phyloP scores from a whole-genome alignment of 495 filamentous ascomycete species.

The Xylaria nigripes region DNA sequence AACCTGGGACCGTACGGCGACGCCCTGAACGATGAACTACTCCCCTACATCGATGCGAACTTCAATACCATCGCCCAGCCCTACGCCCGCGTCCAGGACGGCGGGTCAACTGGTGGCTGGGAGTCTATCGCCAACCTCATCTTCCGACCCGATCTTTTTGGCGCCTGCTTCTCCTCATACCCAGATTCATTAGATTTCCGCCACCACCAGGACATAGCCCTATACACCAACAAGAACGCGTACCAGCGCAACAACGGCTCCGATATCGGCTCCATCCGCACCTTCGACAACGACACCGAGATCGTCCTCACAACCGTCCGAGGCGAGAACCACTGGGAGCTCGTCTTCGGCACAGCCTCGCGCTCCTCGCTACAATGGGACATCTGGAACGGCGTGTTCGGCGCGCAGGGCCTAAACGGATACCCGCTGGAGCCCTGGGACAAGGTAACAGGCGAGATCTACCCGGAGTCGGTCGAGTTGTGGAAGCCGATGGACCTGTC shows the following conservation, averaged over 20 bases:
- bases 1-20: constrained; percentile 10
- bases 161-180: constrained; percentile 11
- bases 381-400: constrained; percentile 11
- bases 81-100: constrained; percentile 10
- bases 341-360: constrained; percentile 9
- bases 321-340: constrained; percentile 13
- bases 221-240: constrained; percentile 12
- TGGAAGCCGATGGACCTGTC: constrained; percentile 11
- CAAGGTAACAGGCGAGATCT: constrained; percentile 12
- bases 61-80: constrained; percentile 11
- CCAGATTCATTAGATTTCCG: constrained; percentile 9
- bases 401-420: constrained; percentile 6
- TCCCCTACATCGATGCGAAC: constrained; percentile 4
- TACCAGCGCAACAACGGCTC: constrained; percentile 2
- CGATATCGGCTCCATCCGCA: constrained; percentile 5
- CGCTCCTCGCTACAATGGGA: constrained; percentile 12
- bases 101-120: constrained; percentile 11
- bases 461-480: constrained; percentile 6
- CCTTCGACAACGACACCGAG: constrained; percentile 2
- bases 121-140: constrained; percentile 5
- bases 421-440: constrained; percentile 12
- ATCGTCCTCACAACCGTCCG: constrained; percentile 4
- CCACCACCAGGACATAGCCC: constrained; percentile 4
- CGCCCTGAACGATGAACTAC: constrained; percentile 9
- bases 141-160: constrained; percentile 10